Base-by-base conservation (phyloP, 2,329 filamentous ascomycete species). In the Davidsoniella virescens region DNA sequence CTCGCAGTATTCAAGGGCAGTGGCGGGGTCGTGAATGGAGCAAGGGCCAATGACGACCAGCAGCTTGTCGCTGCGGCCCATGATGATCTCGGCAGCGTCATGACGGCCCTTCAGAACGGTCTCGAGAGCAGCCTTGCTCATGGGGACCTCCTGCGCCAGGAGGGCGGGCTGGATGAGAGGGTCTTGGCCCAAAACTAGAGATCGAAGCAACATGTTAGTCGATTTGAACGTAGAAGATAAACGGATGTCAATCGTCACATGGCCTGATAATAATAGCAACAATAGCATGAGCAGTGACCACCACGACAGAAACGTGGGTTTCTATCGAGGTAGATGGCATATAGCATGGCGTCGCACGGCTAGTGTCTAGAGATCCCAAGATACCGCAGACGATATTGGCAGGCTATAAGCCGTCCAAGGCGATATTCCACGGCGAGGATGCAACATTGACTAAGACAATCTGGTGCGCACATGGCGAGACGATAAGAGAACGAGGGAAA, bases 41-140 rank as follows among this genome's bases (percentile, higher is more conserved):
- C 92, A 98, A 49, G 92, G 92, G 2, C 92, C 92, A 62, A 93
- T 84, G 61, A 98, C 80, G 60, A 96, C 92, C 55, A 98, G 78
- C 33, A 98, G 83, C 47, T 54, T 55, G 50, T 54, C 49, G 25
- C 53, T 54, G 41, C 68, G 75, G 55, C 76, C 79, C 54, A 80
- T 81, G 61, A 87, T 79, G 20, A 87, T 68, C n/a, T 77, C 75
- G 48, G 76, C 75, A 26, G 75, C 73, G 62, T 87, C 77, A 49
- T 78, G 72, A 40, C 79, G 76, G 54, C 76, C 72, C 54, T 70
- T 60, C 47, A 80, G 61, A 33, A 83, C 80, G 3, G 80, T 82
- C 59, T 67, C 64, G 59, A 76, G 76, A 51, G 73, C 78, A 55
- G 67, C 67, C 55, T 65, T 53, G 6, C 72, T 76, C 63, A 78